Evolutionary conservation across 2,329 filamentous ascomycete genomes (phyloP), one percentile per base, ranked within the genome.

Genomic region (Hansfordia pulvinata): DNA sequence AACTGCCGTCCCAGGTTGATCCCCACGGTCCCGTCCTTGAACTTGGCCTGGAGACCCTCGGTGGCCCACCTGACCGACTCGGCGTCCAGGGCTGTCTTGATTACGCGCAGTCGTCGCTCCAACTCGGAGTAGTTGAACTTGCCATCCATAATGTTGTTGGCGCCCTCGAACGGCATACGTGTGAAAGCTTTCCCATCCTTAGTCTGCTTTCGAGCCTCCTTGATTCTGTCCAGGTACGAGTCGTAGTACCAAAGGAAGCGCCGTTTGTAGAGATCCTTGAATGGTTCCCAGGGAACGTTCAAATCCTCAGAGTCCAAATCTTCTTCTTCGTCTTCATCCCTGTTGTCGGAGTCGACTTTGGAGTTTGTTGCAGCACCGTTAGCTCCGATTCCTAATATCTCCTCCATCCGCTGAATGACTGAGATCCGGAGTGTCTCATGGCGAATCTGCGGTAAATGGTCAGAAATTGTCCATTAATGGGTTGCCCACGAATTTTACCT

Each of bases 181-280:
- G 58, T 52, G 43, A 98, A 96, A 1, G 47, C 34, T 19, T 70
- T 56, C 3, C 70, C 68, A 32, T 77, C 71, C 33, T 67, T 64
- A 29, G 76, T 69, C 38, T 81, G 71, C 15, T 58, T 50, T 39
- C 62, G 67, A 16, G 76, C 79, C 32, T 73, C 64, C 19, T 73
- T 62, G 27, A 93, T 75, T 2, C 77, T 67, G 4, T 66, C 58
- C 13, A 90, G 58, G 44, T 96, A 96, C 3, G 80, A 80, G 38
- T 92, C 80, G 49, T 82, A 93, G 54, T 96, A 96, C 90, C 90
- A 96, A 10, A 96, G 59, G 46, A 96, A 94, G 2, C 86, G 74
- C 19, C 80, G 75, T 53, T 96, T 96, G 62, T 79, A 82, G 5
- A 93, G 61, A 43, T 96, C 88, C 38, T 75, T 77, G 56, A 96